phyloP scores from a whole-genome alignment of 495 filamentous ascomycete species.

The Aspergillus coremiiformis region DNA sequence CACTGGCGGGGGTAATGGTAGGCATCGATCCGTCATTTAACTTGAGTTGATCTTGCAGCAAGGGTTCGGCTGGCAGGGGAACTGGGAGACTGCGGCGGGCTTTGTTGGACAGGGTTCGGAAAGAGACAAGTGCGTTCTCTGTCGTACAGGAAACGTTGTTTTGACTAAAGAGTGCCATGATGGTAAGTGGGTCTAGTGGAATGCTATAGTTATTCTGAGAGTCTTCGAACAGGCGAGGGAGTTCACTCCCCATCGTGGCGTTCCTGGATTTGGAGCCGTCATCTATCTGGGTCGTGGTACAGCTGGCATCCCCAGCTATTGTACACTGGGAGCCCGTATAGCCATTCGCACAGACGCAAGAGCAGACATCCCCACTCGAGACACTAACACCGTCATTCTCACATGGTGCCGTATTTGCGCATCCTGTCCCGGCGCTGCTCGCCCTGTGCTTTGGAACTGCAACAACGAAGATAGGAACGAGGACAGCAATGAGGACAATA shows the following conservation, averaged over 20 bases:
- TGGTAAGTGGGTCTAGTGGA: constrained; percentile 52
- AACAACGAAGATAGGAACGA: constrained; percentile 79
- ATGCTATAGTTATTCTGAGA: constrained; percentile 67
- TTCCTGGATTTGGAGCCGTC: constrained; percentile 45
- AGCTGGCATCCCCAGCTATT: constrained; percentile 52
- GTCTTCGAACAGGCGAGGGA: constrained; percentile 62
- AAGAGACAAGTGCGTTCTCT: constrained; percentile 81
- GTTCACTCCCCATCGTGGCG: constrained; percentile 71
- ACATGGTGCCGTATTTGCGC: constrained; percentile 52
- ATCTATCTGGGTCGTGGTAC: constrained; percentile 59
- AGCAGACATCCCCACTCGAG: constrained; percentile 56
- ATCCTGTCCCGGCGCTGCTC: constrained; percentile 20
- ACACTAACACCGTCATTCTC: constrained; percentile 76
- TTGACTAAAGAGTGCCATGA: constrained; percentile 70
- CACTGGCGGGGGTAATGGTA: constrained; percentile 1
- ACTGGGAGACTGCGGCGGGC: constrained; percentile 19
- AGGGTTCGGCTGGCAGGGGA: not conserved
- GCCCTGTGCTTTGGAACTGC: constrained; percentile 55
- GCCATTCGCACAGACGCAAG: constrained; percentile 80
- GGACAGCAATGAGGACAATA: constrained; percentile 75
- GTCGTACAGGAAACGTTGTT: constrained; percentile 67
- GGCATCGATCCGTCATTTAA: constrained; percentile 1
- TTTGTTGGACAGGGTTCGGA: constrained; percentile 47
- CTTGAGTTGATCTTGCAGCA: constrained; percentile 4
- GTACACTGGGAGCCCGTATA: constrained; percentile 77